A percentile compares a stretch with the other conserved stretches of the same genome.
Conservation (phyloP, 129 eudicot species). For the Centella asiatica region DNA sequence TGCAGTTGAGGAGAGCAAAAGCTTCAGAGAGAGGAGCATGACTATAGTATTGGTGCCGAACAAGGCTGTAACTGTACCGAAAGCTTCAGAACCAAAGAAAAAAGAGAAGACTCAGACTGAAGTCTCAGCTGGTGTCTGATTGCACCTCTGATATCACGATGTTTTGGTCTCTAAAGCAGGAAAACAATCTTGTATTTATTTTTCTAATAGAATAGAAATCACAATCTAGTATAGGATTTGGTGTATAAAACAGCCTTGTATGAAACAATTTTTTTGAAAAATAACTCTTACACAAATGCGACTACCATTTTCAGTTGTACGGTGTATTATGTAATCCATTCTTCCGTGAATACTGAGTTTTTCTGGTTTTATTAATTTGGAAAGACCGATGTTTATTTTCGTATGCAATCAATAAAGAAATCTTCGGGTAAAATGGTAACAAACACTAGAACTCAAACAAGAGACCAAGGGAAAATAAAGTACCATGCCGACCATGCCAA, state of each 20-base stretch:
- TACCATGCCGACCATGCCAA: no score
- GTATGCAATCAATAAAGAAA: no score
- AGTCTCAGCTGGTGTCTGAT: constrained; percentile 42
- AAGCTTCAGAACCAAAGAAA: constrained; percentile 52
- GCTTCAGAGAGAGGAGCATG: constrained; percentile 55
- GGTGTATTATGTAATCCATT: no score
- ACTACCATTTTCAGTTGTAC: no score
- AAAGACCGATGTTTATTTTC: no score
- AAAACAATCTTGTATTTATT: constrained; percentile 12
- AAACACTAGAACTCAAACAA: no score
- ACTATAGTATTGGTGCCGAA: constrained; percentile 63
- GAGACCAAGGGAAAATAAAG: no score
- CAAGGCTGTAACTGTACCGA: constrained; percentile 40
- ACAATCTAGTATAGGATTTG: constrained; percentile 38
- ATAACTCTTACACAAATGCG: no score
- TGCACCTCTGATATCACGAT: background rate
- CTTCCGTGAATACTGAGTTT: no score
- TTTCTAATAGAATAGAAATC: constrained; percentile 19
- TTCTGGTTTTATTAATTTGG: no score
- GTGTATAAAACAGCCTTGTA: constrained; percentile 2
- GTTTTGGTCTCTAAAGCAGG: constrained; percentile 8
- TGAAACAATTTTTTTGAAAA: no score
- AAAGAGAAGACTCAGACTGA: constrained; percentile 28
- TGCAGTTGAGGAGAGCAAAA: constrained; percentile 70
- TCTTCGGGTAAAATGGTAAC: no score